Conservation (phyloP, 2,329 filamentous ascomycete species). For the Kalaharituber pfeilii region DNA sequence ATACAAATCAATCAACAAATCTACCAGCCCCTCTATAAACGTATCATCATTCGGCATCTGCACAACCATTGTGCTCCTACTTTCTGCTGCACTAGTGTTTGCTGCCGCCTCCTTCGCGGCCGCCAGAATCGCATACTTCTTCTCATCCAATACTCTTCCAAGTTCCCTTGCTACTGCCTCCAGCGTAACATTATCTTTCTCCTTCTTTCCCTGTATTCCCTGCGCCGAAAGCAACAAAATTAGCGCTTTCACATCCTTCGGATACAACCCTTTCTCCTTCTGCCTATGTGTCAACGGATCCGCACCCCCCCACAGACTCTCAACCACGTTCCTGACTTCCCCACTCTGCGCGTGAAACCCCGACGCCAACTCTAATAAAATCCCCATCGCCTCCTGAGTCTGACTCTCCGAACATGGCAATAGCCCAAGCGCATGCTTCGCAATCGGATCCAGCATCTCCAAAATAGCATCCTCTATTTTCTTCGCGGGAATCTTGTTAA, state of each 20-base stretch:
- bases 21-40: neutral
- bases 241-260: neutral
- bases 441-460: neutral
- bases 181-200: neutral
- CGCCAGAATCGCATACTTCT: neutral
- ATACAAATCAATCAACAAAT: neutral
- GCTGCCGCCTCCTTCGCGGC: neutral
- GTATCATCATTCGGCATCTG: neutral
- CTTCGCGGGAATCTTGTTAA: neutral
- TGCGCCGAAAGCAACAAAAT: neutral
- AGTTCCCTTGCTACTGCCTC: neutral
- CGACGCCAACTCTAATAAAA: neutral
- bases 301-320: neutral
- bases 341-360: neutral
- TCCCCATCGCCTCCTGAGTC: neutral
- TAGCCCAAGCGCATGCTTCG: neutral
- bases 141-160: neutral
- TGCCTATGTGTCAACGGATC: neutral
- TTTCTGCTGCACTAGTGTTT: neutral
- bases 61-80: neutral
- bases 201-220: neutral
- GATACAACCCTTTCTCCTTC: neutral
- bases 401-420: neutral
- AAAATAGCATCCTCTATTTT: neutral
- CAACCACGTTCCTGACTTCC: neutral